A percentile compares a stretch with the other conserved stretches of the same genome.
phyloP scores from a whole-genome alignment of 2,329 filamentous ascomycete species.

The Thelonectria blattea region DNA sequence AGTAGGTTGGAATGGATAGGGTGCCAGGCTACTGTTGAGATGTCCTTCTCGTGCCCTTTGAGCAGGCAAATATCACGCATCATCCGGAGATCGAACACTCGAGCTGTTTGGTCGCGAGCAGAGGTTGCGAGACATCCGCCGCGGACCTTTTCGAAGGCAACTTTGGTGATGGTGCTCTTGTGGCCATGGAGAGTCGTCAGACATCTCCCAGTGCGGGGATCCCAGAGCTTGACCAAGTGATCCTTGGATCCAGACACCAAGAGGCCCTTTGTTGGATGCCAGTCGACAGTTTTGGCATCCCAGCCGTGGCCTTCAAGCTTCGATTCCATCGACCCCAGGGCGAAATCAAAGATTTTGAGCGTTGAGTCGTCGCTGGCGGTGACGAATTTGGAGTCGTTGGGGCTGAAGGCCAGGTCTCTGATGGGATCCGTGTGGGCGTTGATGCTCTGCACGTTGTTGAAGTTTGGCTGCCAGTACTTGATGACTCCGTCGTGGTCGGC shows the following conservation, averaged over 20 bases:
- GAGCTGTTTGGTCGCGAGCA: constrained; percentile 88
- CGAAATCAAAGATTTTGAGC: constrained; percentile 96
- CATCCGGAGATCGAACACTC: constrained; percentile 94
- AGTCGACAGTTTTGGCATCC: constrained; percentile 97
- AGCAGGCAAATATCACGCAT: constrained; percentile 97
- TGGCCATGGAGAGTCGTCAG: constrained; percentile 94
- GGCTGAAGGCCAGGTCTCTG: constrained; percentile 89
- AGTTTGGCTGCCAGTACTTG: constrained; percentile 99
- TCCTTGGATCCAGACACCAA: constrained; percentile 97
- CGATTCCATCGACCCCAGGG: constrained; percentile 80
- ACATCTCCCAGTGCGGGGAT: constrained; percentile 88
- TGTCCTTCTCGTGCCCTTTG: constrained; percentile 94
- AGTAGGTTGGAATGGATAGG: constrained; percentile 89
- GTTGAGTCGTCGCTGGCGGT: constrained; percentile 94
- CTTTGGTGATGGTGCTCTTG: constrained; percentile 96
- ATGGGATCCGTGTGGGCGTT: constrained; percentile 90
- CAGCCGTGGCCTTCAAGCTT: constrained; percentile 92
- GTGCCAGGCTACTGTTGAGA: constrained; percentile 92
- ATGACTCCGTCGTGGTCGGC: constrained; percentile 94
- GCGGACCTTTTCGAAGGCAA: constrained; percentile 84
- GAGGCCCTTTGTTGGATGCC: constrained; percentile 94
- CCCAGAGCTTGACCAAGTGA: constrained; percentile 97
- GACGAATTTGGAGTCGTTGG: constrained; percentile 93
- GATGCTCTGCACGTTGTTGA: constrained; percentile 97
- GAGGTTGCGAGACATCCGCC: constrained; percentile 89